Base-by-base conservation (phyloP, 495 filamentous ascomycete genomes). In the Penicillium riverlandense region DNA sequence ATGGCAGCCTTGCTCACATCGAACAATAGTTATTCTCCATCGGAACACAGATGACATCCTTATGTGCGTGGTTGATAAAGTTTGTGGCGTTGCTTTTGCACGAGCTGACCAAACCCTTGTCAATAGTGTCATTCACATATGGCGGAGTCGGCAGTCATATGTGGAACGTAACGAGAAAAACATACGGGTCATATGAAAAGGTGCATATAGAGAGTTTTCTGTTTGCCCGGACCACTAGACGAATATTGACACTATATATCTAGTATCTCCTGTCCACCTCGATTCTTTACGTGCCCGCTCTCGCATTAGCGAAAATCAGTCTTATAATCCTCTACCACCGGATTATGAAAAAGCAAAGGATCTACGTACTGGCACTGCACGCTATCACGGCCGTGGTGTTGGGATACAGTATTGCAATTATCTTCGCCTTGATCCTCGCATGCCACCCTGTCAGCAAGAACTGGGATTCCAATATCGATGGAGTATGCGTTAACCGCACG, bases 401-500 rank as follows among this genome's bases (percentile, higher is more conserved):
- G 8, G 54, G 54, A 11, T 67, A 64, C 38, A 65, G 53, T 29
- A 37, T 63, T 33, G 59, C 52, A 8, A 41, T 67, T 4, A 38
- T 46, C 8, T 44, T 67, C 8, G 53, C 62, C 1, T 47, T 65
- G 15, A 58, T 73, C 15, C 67, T 72, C 30, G 65, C 62, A 28
- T 72, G 69, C 53, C 49, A 44, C 36, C 67, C 67, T 6, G 22
- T 72, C 31, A 44, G 46, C 11, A 59, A 52, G 38, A 53, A 49
- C 38, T 73, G 69, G 67, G 43, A 66, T 14, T n/a, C 31, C 12
- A 43, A 28, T 6, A 50, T 65, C 12, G 11, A 14, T 5, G 67
- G 66, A 0, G 45, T 35, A 1, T 73, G 68, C 40, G 54, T 73
- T 41, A 48, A 61, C 43, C 53, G 54, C 22, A 35, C 33, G 1